Evolutionary conservation across 306 rosid genomes (phyloP), one percentile per base, ranked within the genome.

Genomic region (Casuarina glauca): DNA sequence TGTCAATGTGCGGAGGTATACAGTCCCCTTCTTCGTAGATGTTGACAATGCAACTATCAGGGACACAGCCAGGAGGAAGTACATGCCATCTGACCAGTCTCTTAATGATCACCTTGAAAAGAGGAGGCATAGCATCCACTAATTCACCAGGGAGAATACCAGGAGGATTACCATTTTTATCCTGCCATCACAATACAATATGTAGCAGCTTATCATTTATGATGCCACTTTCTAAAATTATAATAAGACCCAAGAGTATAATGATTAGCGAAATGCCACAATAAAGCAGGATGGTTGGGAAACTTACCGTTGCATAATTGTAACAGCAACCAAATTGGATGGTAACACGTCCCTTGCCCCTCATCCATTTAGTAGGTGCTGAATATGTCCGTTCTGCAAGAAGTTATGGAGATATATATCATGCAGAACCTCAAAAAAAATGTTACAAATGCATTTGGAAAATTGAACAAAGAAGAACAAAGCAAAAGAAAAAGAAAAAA

Each of bases 11-110:
- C 1, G 99, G 98, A 75, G 99, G 99, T 79, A 96, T 91, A 42
- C 96, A 96, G 82, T 96, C 98, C 77, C 96, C 99, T 86, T 96
- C 94, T 4, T 96, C 93, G 46, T 96, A 96, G 60, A 96, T 82
- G 84, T 96, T 96, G 61, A 96, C 99, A 26, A 96, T 93, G 87
- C 99, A 96, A 71, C 99, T 96, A 76, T 96, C 97, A 52, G 99
- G 99, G 64, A 93, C 90, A 79, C 98, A 90, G 17, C 94, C 77
- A 46, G 93, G 91, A 52, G 99, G 97, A 78, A 96, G 89, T 46
- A 96, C 98, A 68, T 93, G 98, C 99, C 99, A 96, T 67, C 54
- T 77, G 63, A 96, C 87, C 78, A 96, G 81, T 84, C 99, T 91
- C 68, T 89, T 86, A 58, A 96, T 91, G 79, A 96, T 96, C 86